phyloP scores from a whole-genome alignment of 2,329 filamentous ascomycete genomes.

The Penicillium sp. region DNA sequence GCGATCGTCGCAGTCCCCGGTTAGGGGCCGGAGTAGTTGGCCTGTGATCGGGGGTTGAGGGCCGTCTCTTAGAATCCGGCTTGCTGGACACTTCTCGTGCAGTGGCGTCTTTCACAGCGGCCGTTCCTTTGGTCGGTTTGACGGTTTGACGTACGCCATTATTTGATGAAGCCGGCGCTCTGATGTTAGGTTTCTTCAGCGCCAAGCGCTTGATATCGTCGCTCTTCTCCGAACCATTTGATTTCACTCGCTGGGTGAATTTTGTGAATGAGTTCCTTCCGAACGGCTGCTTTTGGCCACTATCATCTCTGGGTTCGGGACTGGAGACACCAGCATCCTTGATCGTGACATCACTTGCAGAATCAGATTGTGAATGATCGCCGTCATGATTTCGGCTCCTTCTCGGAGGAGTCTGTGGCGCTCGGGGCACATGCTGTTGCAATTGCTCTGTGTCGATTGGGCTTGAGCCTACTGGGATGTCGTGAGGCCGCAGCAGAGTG shows the following conservation, averaged over 20 bases:
- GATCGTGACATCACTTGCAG: not conserved
- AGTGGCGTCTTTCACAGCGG: constrained; percentile 16
- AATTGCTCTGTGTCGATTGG: constrained; percentile 2
- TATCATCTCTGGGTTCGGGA: constrained; percentile 17
- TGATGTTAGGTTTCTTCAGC: constrained; percentile 17
- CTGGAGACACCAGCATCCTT: constrained; percentile 8
- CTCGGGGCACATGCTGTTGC: not conserved
- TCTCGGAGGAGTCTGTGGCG: not conserved
- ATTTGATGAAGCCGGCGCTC: constrained; percentile 6
- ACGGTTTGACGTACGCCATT: constrained; percentile 4
- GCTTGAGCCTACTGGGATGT: not conserved
- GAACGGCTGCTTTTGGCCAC: constrained; percentile 22
- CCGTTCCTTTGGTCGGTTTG: constrained; percentile 20
- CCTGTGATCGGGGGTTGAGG: constrained; percentile 9
- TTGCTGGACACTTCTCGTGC: constrained; percentile 9
- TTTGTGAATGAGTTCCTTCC: constrained; percentile 31
- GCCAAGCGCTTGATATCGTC: constrained; percentile 19
- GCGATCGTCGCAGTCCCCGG: constrained; percentile 29
- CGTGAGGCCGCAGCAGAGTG: constrained; percentile 33
- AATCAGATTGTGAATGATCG: constrained; percentile 2
- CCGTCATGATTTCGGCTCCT: not conserved
- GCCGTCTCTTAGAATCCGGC: constrained; percentile 7
- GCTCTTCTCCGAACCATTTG: constrained; percentile 25
- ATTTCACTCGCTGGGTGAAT: constrained; percentile 36
- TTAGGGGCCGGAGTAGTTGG: constrained; percentile 28